Evolutionary conservation across 2,329 filamentous ascomycete genomes (phyloP).

Genomic region (Diplodia intermedia): DNA sequence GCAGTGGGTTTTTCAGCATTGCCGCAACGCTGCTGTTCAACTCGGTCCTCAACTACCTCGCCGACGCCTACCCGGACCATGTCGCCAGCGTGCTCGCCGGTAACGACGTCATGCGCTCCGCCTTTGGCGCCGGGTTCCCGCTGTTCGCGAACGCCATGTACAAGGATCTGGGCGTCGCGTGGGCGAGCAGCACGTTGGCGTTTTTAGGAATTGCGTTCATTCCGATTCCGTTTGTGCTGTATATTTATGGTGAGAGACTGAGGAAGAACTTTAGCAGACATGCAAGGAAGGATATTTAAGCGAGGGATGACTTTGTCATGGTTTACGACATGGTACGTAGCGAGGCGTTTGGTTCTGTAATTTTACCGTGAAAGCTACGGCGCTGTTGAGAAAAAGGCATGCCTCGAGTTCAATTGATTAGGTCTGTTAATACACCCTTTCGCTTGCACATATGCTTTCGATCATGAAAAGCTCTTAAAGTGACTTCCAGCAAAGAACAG

Average conservation of each 20-base stretch:
- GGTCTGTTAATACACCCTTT: no score
- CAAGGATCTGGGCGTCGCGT: conserved; percentile 49
- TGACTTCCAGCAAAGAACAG: no score
- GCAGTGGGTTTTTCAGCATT: conserved; percentile 48
- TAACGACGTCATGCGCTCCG: conserved; percentile 52
- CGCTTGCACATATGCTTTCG: no score
- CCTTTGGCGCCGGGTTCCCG: conserved; percentile 53
- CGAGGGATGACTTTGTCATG: neutral
- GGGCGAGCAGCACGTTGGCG: conserved; percentile 51
- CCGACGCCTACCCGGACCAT: conserved; percentile 52
- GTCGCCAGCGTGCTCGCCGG: conserved; percentile 54
- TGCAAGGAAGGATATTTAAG: conserved; percentile 52
- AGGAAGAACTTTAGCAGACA: conserved; percentile 49
- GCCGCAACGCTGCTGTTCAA: conserved; percentile 55
- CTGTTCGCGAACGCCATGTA: conserved; percentile 52
- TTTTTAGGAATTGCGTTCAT: conserved; percentile 54
- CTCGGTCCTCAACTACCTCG: conserved; percentile 54
- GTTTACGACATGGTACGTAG: neutral
- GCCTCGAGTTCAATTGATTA: no score
- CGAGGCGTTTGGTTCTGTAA: neutral
- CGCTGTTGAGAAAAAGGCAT: no score
- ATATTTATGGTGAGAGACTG: conserved; percentile 50
- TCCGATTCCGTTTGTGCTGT: conserved; percentile 55
- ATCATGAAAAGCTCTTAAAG: no score
- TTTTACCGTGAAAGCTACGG: neutral